Conservation (phyloP, 495 filamentous ascomycete genomes). For the Penicillium goetzii region DNA sequence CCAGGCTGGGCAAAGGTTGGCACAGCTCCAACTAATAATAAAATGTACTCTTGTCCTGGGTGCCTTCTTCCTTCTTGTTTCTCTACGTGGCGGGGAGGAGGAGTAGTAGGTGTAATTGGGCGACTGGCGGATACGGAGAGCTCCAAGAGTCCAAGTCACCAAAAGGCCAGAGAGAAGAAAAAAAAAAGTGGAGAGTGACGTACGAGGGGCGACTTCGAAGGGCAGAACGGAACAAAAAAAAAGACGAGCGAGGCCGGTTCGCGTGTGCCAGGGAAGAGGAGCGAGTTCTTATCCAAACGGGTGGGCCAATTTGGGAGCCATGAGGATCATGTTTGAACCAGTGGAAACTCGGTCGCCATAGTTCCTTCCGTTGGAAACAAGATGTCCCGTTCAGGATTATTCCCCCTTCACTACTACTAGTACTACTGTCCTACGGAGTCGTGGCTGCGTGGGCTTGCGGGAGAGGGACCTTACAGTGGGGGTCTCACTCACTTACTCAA, state of each 20-base stretch:
- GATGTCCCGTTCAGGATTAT: too few species aligned
- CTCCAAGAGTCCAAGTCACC: neutral
- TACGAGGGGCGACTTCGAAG: constrained; percentile 20
- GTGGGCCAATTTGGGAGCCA: constrained; percentile 10
- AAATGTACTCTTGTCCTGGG: neutral
- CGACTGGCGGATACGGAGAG: neutral
- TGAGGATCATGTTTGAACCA: neutral
- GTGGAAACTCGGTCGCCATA: neutral
- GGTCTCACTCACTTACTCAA: neutral
- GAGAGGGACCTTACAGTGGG: neutral
- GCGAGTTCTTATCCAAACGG: constrained; percentile 20
- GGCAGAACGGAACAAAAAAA: neutral
- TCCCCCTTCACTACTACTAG: too few species aligned
- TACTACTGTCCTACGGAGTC: neutral
- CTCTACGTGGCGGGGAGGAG: neutral
- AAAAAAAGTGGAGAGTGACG: constrained; percentile 21
- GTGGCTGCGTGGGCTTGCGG: neutral
- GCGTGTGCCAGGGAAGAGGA: constrained; percentile 14
- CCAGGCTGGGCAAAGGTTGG: constrained; percentile 1
- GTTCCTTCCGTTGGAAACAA: constrained; percentile 2
- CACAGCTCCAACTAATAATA: neutral
- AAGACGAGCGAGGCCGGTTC: constrained; percentile 5
- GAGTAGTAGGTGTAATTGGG: neutral
- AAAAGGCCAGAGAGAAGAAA: neutral
- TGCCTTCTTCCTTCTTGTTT: neutral